Conservation (phyloP, 352 stramenopile genomes). For the Phytophthora cactorum region DNA sequence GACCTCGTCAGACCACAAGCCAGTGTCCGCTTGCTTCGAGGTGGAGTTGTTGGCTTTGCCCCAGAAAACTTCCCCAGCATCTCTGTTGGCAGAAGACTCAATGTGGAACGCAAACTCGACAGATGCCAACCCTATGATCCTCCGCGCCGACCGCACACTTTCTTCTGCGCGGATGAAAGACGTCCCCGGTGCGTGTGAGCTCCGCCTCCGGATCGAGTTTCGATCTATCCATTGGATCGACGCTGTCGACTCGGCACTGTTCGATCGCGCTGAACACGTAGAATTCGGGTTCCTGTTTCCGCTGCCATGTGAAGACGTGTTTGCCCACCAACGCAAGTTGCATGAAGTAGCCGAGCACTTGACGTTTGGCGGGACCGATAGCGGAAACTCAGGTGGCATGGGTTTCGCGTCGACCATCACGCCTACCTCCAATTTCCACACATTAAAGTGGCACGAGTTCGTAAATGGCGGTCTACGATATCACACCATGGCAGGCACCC, state of each 20-base stretch:
- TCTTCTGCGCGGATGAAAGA: conserved; percentile 64
- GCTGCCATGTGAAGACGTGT: conserved; percentile 82
- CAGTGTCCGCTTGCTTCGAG: conserved; percentile 73
- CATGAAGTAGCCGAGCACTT: conserved; percentile 78
- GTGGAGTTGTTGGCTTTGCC: conserved; percentile 36
- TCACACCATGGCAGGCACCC: conserved; percentile 54
- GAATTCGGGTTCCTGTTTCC: conserved; percentile 82
- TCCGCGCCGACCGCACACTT: conserved; percentile 30
- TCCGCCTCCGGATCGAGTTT: conserved; percentile 73
- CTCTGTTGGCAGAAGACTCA: conserved; percentile 29
- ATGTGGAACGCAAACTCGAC: conserved; percentile 55
- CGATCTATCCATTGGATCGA: conserved; percentile 77
- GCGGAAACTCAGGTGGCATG: conserved; percentile 25
- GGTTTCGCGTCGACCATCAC: conserved; percentile 56
- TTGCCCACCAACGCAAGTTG: conserved; percentile 80
- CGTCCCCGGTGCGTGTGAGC: conserved; percentile 60
- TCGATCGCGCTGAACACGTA: conserved; percentile 70
- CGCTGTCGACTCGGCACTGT: conserved; percentile 57
- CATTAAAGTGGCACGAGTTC: conserved; percentile 74
- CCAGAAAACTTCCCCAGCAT: conserved; percentile 4
- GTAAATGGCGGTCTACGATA: conserved; percentile 71
- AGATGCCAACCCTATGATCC: conserved; percentile 50
- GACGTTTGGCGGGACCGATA: conserved; percentile 53
- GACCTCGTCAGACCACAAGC: conserved; percentile 85
- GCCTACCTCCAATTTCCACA: conserved; percentile 78